phyloP scores from a whole-genome alignment of 495 filamentous ascomycete species.

The Neurospora discreta region DNA sequence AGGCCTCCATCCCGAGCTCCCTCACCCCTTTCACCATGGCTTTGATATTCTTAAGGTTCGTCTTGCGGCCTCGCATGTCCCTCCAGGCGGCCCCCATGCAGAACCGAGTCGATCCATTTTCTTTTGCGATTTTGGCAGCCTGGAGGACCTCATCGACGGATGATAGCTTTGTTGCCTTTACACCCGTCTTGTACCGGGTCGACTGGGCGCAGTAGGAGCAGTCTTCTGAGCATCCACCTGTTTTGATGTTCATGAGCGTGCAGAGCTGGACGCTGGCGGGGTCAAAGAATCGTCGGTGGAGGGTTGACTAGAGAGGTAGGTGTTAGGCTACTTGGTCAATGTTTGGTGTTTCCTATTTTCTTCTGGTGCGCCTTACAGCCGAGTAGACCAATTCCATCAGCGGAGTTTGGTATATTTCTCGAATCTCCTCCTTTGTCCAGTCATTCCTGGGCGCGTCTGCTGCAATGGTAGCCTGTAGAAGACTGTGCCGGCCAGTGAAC shows the following conservation, averaged over 20 bases:
- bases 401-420: constrained; percentile 63
- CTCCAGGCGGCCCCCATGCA: constrained; percentile 90
- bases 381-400: constrained; percentile 66
- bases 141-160: constrained; percentile 66
- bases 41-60: constrained; percentile 63
- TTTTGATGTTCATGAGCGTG: constrained; percentile 91
- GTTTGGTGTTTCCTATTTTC: not conserved
- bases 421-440: constrained; percentile 71
- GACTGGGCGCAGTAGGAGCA: constrained; percentile 86
- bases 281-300: constrained; percentile 74
- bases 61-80: constrained; percentile 82
- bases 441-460: constrained; percentile 49
- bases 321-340: not conserved
- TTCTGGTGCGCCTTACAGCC: constrained; percentile 41
- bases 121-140: constrained; percentile 63
- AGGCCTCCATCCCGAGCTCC: constrained; percentile 73
- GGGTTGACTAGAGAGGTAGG: constrained; percentile 40
- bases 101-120: constrained; percentile 73
- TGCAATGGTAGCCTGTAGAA: constrained; percentile 37
- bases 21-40: constrained; percentile 70
- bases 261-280: constrained; percentile 74
- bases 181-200: constrained; percentile 69
- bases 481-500: not conserved
- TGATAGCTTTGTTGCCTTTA: constrained; percentile 66
- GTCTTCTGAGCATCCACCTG: constrained; percentile 81